Conservation (phyloP, 805 yeast species). For the Zygoascus ofunaensis region DNA sequence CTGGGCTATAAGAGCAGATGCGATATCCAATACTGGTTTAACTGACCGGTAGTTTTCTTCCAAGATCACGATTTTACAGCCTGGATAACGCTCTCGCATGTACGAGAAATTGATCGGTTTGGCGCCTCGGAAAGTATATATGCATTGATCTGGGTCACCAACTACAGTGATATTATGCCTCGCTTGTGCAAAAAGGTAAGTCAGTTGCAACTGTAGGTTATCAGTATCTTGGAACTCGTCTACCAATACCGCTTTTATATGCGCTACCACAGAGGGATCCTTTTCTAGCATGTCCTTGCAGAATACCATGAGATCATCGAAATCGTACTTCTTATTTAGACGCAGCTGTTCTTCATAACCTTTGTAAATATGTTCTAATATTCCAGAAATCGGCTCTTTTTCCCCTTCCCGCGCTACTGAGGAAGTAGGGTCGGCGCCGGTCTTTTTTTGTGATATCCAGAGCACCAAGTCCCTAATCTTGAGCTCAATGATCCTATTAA, state of each 20-base stretch:
- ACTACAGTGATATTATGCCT: conserved; percentile 58
- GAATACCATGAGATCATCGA: conserved; percentile 68
- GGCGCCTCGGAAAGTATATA: conserved; percentile 82
- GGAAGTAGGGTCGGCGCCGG: background rate
- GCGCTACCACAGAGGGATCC: conserved; percentile 37
- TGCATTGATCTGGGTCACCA: conserved; percentile 96
- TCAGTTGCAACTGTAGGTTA: conserved; percentile 59
- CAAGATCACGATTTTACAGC: conserved; percentile 34
- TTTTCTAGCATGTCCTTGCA: conserved; percentile 42
- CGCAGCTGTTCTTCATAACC: conserved; percentile 43
- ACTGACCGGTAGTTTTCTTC: conserved; percentile 79
- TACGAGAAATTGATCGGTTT: conserved; percentile 58
- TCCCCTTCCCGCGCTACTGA: background rate
- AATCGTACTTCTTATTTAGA: conserved; percentile 47
- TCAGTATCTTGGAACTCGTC: conserved; percentile 96
- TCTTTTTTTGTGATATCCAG: conserved; percentile 1
- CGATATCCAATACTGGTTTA: conserved; percentile 48
- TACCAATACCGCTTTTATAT: conserved; percentile 63
- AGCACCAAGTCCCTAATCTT: background rate
- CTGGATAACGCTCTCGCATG: conserved; percentile 33
- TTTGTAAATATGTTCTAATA: conserved; percentile 3
- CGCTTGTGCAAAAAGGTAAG: conserved; percentile 41
- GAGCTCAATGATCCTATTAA: background rate
- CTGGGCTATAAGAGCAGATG: conserved; percentile 57
- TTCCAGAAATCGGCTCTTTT: background rate